Base-by-base conservation (phyloP, 257 asterid species). In the Primulina eburnea region DNA sequence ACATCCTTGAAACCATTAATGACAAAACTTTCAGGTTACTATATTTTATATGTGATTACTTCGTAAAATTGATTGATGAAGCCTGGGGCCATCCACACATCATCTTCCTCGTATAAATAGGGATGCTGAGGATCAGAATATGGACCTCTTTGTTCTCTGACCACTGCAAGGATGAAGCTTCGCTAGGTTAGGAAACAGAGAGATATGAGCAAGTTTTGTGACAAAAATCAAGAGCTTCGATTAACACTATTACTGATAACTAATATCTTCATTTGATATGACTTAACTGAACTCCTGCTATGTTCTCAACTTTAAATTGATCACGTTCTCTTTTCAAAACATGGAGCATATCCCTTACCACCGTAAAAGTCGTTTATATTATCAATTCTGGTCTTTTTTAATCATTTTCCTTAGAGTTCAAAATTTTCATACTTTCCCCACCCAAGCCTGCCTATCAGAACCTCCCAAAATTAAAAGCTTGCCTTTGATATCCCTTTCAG, bases 51-150 rank as follows among this genome's bases (percentile, higher is more conserved):
- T 11, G 71, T 47, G 78, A 77, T 76, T 81, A 94, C 99, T 75
- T 91, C 97, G 63, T 94, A 89, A 81, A 94, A 94, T 68, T 94
- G 99, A 77, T 94, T 91, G 82, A 94, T 86, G 85, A 94, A 94
- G 76, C 99, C 99, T 21, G 99, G 99, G 62, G 99, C 99, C 99
- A 94, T 94, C 99, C 99, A 94, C 71, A 89, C 96, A 77, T 94
- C 99, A 16, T 94, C 99, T 77, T 91, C 99, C 82, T 94, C 99
- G 33, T 91, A 94, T 21, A 91, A 75, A 75, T 94, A 94, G 70
- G 88, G 97, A 80, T 94, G 99, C 72, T 94, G 99, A 74, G 99
- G 99, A 85, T 94, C 99, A 47, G 81, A 70, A 82, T 87, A 94
- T 50, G 99, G 99, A 69, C 99, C 99, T 17, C 82, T 69, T 62